Evolutionary conservation across 2,329 filamentous ascomycete genomes (phyloP).

Genomic region (Coniochaeta hoffmannii): DNA sequence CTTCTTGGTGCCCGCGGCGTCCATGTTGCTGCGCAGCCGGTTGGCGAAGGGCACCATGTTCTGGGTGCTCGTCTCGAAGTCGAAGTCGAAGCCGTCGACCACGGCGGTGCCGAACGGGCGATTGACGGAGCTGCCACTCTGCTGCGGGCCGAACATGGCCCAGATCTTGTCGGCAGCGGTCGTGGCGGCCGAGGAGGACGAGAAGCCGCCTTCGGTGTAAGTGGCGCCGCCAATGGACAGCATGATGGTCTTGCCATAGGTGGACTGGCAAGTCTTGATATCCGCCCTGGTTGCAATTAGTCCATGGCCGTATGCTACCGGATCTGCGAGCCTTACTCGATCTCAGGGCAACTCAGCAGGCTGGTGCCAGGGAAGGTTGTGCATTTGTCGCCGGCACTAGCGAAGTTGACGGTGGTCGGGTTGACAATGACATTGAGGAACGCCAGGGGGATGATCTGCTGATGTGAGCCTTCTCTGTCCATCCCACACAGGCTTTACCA

Average conservation of each 20-base stretch:
- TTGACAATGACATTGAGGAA: slow-evolving; percentile 53
- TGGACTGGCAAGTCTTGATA: slow-evolving; percentile 52
- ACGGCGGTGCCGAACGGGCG: slow-evolving; percentile 61
- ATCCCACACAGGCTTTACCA: not conserved
- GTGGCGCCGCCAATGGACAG: slow-evolving; percentile 66
- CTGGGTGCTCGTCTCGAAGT: slow-evolving; percentile 55
- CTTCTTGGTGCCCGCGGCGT: slow-evolving; percentile 38
- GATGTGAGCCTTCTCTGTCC: not conserved
- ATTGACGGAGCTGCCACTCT: slow-evolving; percentile 32
- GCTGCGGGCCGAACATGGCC: slow-evolving; percentile 60
- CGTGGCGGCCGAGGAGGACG: slow-evolving; percentile 40
- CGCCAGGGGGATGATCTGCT: slow-evolving; percentile 53
- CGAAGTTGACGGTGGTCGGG: slow-evolving; percentile 52
- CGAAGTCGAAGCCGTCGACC: slow-evolving; percentile 71
- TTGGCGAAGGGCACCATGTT: slow-evolving; percentile 57
- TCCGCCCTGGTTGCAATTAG: slow-evolving; percentile 23
- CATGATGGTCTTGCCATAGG: slow-evolving; percentile 60
- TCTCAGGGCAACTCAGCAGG: slow-evolving; percentile 53
- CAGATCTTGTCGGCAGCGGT: slow-evolving; percentile 56
- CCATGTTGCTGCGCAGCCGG: slow-evolving; percentile 48
- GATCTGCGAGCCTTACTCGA: slow-evolving; percentile 42
- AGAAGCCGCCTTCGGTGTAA: slow-evolving; percentile 62
- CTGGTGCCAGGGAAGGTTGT: slow-evolving; percentile 48
- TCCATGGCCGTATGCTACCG: slow-evolving; percentile 15
- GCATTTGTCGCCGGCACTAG: slow-evolving; percentile 56